phyloP scores from a whole-genome alignment of 2,329 filamentous ascomycete species.

The Ilyonectria destructans region DNA sequence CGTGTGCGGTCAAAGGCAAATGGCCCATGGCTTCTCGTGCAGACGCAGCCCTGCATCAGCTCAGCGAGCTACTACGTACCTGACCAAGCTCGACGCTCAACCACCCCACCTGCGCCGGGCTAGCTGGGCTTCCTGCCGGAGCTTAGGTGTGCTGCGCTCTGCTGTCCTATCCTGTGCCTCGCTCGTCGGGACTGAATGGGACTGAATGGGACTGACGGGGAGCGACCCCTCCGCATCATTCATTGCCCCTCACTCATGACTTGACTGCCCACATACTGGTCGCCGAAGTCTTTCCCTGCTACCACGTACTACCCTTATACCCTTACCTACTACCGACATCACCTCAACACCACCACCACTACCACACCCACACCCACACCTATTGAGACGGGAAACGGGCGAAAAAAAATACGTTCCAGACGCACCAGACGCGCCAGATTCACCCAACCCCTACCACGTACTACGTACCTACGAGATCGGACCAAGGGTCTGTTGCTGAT shows the following conservation, averaged over 20 bases:
- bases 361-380: conserved; percentile 16
- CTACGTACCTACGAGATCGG: conserved; percentile 2
- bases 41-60: conserved; percentile 30
- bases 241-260: conserved; percentile 48
- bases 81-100: conserved; percentile 26
- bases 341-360: conserved; percentile 11
- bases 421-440: conserved; percentile 2
- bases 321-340: conserved; percentile 23
- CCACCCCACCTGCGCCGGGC: conserved; percentile 25
- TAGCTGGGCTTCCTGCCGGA: conserved; percentile 11
- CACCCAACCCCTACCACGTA: not conserved
- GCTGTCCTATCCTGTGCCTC: conserved; percentile 13
- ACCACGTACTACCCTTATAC: conserved; percentile 39
- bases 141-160: conserved; percentile 4
- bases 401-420: conserved; percentile 14
- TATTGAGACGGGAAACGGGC: conserved; percentile 14
- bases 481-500: conserved; percentile 12
- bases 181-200: conserved; percentile 12
- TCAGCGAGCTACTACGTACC: conserved; percentile 13
- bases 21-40: conserved; percentile 19
- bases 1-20: not conserved
- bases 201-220: conserved; percentile 15
- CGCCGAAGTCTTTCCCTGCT: conserved; percentile 35
- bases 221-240: conserved; percentile 41
- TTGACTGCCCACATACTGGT: conserved; percentile 47